Evolutionary conservation across 768 basidiomycete genomes (phyloP).

Genomic region (Infundibulicybe gibba): DNA sequence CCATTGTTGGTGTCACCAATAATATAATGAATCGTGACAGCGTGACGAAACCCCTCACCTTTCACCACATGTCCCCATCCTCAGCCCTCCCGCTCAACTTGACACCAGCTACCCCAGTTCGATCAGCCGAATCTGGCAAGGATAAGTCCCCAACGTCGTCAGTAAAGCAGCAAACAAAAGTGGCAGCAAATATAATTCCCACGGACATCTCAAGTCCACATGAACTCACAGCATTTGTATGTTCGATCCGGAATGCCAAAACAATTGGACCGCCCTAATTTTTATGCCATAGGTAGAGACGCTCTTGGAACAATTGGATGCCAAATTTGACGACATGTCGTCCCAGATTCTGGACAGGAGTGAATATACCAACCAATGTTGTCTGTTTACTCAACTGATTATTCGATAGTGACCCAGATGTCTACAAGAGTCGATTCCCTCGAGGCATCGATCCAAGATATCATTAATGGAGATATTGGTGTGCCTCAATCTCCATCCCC

Average conservation of each 20-base stretch:
- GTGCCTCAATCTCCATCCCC: too few species aligned
- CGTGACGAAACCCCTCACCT: too few species aligned
- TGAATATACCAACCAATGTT: conserved; percentile 31
- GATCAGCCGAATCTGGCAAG: conserved; percentile 35
- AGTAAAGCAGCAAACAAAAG: conserved; percentile 35
- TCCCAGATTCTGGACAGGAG: conserved; percentile 82
- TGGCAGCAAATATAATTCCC: conserved; percentile 11
- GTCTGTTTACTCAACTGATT: conserved; percentile 7
- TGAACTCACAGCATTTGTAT: conserved; percentile 90
- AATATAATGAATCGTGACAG: too few species aligned
- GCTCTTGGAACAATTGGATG: conserved; percentile 82
- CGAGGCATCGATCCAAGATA: conserved; percentile 88
- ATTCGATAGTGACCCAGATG: conserved; percentile 81
- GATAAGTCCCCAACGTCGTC: conserved; percentile 52
- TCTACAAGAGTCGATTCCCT: conserved; percentile 86
- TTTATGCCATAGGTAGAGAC: conserved; percentile 68
- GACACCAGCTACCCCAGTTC: conserved; percentile 53
- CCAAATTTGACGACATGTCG: conserved; percentile 93
- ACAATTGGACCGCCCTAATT: neutral
- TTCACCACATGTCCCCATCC: conserved; percentile 17
- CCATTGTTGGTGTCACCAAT: too few species aligned
- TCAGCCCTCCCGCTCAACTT: conserved; percentile 70
- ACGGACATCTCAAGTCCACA: conserved; percentile 88
- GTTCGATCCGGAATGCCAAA: conserved; percentile 22
- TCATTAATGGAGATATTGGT: conserved; percentile 40